Base-by-base conservation (phyloP, 345 rosid species). In the Xanthoceras sorbifolium region DNA sequence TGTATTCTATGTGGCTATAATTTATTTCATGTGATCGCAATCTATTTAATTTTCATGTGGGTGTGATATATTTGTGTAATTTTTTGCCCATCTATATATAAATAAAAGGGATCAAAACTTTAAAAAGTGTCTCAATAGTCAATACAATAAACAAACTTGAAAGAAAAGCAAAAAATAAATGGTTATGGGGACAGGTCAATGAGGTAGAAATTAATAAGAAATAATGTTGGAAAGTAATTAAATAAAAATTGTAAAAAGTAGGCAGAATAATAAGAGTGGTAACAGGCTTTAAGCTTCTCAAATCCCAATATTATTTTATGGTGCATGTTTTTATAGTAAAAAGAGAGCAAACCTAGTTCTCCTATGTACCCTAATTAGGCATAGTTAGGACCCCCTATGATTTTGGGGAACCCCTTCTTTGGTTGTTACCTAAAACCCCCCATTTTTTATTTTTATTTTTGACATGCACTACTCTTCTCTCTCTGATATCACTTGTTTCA, bases 241-340 rank as follows among this genome's bases (percentile, higher is more conserved):
- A 5, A 9, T 23, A 62, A 74, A 46, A 63, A 66, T 31, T 14
- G n/a, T 55, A 40, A 10, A 22, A 71, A 1, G 57, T n/a, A 14
- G 22, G 9, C 6, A 76, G 42, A 67, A 75, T 36, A 67, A 67
- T 48, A 62, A 67, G 67, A 38, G 50, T 12, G 44, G 73, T 1
- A 25, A 42, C 71, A 44, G 71, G 32, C 55, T 81, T 73, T 72
- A 20, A n/a, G 23, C 22, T 36, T 67, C 77, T 20, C 85, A 61
- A 79, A 82, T 82, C 83, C 87, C 87, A 66, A 84, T 54, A n/a
- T n/a, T n/a, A n/a, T n/a, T n/a, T n/a, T n/a, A n/a, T n/a, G n/a
- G 67, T 74, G 73, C 81, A 65, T 64, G 77, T 75, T 64, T 70
- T 79, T 68, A 32, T 67, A 8, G 73, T n/a, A 74, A 71, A 81